phyloP scores from a whole-genome alignment of 768 basidiomycete species.

The Glaciozyma antarctica region DNA sequence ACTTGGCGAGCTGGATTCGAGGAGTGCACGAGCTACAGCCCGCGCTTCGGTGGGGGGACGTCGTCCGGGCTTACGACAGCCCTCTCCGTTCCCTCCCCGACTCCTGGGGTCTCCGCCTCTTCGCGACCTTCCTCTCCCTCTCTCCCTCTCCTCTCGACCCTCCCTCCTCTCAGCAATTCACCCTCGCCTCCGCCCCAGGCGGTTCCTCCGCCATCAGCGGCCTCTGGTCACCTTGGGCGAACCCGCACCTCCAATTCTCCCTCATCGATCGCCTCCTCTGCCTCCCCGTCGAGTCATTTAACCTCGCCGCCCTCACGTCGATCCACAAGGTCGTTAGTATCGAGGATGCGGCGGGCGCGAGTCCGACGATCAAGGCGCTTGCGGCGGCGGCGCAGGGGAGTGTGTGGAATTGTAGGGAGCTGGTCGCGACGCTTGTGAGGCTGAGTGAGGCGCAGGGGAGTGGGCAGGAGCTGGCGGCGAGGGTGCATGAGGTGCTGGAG shows the following conservation, averaged over 20 bases:
- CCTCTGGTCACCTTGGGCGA: slow-evolving; percentile 78
- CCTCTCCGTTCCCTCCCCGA: slow-evolving; percentile 60
- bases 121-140: slow-evolving; percentile 77
- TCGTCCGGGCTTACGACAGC: slow-evolving; percentile 78
- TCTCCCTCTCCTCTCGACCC: slow-evolving; percentile 46
- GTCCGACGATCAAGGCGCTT: slow-evolving; percentile 82
- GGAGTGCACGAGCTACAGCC: slow-evolving; percentile 26
- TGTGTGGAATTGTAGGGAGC: slow-evolving; percentile 87
- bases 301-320: slow-evolving; percentile 78
- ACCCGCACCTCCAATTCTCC: slow-evolving; percentile 72
- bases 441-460: slow-evolving; percentile 55
- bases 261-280: slow-evolving; percentile 81
- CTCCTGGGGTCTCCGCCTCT: slow-evolving; percentile 67
- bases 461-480: slow-evolving; percentile 47
- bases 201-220: slow-evolving; percentile 34
- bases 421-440: slow-evolving; percentile 78
- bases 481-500: slow-evolving; percentile 83
- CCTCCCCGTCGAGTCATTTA: slow-evolving; percentile 71
- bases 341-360: slow-evolving; percentile 73
- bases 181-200: slow-evolving; percentile 37
- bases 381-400: slow-evolving; percentile 83
- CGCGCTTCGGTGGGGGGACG: slow-evolving; percentile 43
- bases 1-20: slow-evolving; percentile 17
- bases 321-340: slow-evolving; percentile 66
- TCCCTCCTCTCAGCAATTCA: slow-evolving; percentile 1